phyloP scores from a whole-genome alignment of 139 green algal genomes.

The Ostreobium quekettii region DNA sequence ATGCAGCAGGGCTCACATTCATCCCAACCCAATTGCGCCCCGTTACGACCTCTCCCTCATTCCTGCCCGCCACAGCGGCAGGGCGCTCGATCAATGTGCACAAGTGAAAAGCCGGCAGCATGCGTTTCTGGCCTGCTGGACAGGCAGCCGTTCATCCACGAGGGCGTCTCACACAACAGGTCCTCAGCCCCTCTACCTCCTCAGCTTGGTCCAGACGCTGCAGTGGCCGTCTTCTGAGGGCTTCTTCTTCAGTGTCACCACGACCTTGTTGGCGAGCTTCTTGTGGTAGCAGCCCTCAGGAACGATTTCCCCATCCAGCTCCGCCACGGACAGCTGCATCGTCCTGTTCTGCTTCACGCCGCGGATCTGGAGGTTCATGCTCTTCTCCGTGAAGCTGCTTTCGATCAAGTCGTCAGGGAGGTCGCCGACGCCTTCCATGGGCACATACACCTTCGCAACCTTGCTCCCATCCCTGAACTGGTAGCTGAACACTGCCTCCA shows the following conservation, averaged over 20 bases:
- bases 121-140: no score
- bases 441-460: slow-evolving; percentile 16
- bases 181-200: not conserved
- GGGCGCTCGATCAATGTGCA: no score
- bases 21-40: no score
- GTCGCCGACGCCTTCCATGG: not conserved
- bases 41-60: no score
- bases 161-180: no score
- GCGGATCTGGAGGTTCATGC: not conserved
- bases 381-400: slow-evolving; percentile 7
- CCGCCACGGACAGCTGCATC: not conserved
- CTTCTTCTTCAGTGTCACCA: slow-evolving; percentile 3
- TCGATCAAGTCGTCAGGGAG: not conserved
- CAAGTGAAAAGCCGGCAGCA: no score
- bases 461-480: slow-evolving; percentile 10
- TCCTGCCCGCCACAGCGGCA: no score
- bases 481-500: slow-evolving; percentile 9
- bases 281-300: not conserved
- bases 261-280: slow-evolving; percentile 10
- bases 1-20: no score
- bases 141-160: no score
- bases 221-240: slow-evolving; percentile 2
- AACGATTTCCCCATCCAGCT: slow-evolving; percentile 14
- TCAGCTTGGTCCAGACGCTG: slow-evolving; percentile 12
- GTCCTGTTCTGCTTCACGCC: not conserved